Base-by-base conservation (phyloP, 2,329 filamentous ascomycete genomes). In the Sclerotinia nivalis region DNA sequence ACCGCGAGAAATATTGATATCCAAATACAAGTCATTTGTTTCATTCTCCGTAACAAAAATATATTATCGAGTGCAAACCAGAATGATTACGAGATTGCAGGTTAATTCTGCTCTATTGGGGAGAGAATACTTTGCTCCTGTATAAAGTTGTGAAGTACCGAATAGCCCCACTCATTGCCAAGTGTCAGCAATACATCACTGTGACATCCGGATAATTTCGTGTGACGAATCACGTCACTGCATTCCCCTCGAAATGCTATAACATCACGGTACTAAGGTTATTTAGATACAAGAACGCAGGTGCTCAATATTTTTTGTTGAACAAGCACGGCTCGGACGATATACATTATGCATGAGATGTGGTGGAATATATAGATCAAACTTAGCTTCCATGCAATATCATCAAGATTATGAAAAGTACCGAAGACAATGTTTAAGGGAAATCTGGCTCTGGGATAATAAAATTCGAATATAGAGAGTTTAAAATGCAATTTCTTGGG, bases 181-280 rank as follows among this genome's bases (percentile, higher is more conserved):
- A 61, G 59, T n/a, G 43, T 61, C 59, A 49, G 59, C 59, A 61
- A 13, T 61, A 61, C 43, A 31, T 20, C 28, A 20, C 6, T 12
- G 28, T 55, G 52, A 55, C 28, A 61, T 61, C 28, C 59, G 59
- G 59, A 8, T 61, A 49, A 49, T n/a, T 5, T 37, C 28, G 6
- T 49, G 10, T 6, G 10, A 62, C 59, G 7, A 49, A 62, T 49
- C 20, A 49, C 20, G 2, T 34, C 49, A 34, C 22, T 22, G 12
- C 13, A 8, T 34, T 55, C 8, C 28, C 20, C 10, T 20, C 28
- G 2, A 22, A 34, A 4, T 49, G 0, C 43, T n/a, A 10, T 18
- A 62, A n/a, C 1, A 62, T 15, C 6, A 12, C 25, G 8, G 9
- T 34, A 18, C 28, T 34, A 34, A 62, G 59, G 9, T n/a, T 4